These are phyloP conservation scores for Volvox carteri DNA, from an alignment of 163 green algal species.

Conservation along the genomic window DNA sequence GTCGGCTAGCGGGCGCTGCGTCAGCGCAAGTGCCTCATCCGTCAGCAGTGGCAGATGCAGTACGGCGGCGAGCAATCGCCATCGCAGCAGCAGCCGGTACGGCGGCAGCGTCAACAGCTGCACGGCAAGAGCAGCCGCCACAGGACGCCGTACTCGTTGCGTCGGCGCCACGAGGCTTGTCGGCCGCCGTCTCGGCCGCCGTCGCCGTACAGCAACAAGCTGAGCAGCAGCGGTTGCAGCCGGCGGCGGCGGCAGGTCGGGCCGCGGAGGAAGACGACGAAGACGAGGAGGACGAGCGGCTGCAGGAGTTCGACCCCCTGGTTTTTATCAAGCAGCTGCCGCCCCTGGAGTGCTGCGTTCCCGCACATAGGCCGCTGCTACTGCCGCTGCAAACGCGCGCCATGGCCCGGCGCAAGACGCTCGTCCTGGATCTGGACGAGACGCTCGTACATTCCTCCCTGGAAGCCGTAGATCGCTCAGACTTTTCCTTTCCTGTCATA, in stretches of 20 bases:
- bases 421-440: constrained; percentile 98
- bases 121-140: background rate
- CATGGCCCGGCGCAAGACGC: constrained; percentile 80
- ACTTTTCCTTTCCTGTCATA: constrained; percentile 97
- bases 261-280: constrained; percentile 73
- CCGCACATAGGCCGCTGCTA: constrained; percentile 66
- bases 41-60: background rate
- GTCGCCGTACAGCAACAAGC: background rate
- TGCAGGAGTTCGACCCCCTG: constrained; percentile 93
- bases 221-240: background rate
- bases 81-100: background rate
- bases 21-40: too few species aligned
- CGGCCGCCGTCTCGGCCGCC: background rate
- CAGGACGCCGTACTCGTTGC: constrained; percentile 35
- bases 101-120: background rate
- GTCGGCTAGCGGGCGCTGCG: background rate
- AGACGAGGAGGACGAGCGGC: constrained; percentile 84
- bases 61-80: background rate
- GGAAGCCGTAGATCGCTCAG: constrained; percentile 86
- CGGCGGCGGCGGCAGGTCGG: background rate
- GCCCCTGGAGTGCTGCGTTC: constrained; percentile 74
- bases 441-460: constrained; percentile 99
- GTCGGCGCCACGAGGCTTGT: constrained; percentile 16
- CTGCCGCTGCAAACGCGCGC: constrained; percentile 81
- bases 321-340: constrained; percentile 94